These are phyloP conservation scores for Hanseniaspora lindneri DNA, from an alignment of 805 yeast genomes.

Conservation along the genomic window DNA sequence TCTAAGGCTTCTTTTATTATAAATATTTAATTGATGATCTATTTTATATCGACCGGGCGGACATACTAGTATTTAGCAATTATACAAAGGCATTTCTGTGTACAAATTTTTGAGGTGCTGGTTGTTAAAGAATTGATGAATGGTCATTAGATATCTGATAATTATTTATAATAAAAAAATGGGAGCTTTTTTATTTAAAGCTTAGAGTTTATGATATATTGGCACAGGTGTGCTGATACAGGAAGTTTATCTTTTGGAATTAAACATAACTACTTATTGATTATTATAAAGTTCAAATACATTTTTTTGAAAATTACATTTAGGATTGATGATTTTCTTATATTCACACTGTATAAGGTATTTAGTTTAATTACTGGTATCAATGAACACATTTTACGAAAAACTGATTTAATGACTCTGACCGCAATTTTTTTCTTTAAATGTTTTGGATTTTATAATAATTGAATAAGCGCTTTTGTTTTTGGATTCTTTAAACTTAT, in stretches of 20 bases:
- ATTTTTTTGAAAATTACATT: not conserved
- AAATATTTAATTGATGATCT: constrained; percentile 25
- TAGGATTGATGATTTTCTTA: constrained; percentile 17
- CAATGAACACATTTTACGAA: constrained; percentile 28
- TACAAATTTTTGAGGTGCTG: constrained; percentile 30
- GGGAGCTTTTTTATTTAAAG: too few relatives aligned
- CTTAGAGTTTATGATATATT: not conserved
- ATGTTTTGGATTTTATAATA: too few relatives aligned
- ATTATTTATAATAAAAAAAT: not conserved
- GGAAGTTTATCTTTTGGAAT: not conserved
- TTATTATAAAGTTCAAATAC: not conserved
- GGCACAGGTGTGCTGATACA: not conserved
- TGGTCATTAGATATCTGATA: constrained; percentile 34
- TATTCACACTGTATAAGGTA: constrained; percentile 33
- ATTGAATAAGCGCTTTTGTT: too few relatives aligned
- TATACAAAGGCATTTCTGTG: constrained; percentile 27
- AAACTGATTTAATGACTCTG: constrained; percentile 35
- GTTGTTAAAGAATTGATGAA: constrained; percentile 31
- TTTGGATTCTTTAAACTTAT: too few relatives aligned
- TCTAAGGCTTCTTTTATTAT: not conserved
- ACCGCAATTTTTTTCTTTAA: constrained; percentile 16
- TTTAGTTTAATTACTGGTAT: constrained; percentile 24
- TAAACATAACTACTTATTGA: not conserved
- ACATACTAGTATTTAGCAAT: constrained; percentile 31
- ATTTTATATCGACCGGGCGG: constrained; percentile 39